These are phyloP conservation scores for Blastobotrys chiropterorum DNA, from an alignment of 805 yeast genomes.

Conservation along the genomic window DNA sequence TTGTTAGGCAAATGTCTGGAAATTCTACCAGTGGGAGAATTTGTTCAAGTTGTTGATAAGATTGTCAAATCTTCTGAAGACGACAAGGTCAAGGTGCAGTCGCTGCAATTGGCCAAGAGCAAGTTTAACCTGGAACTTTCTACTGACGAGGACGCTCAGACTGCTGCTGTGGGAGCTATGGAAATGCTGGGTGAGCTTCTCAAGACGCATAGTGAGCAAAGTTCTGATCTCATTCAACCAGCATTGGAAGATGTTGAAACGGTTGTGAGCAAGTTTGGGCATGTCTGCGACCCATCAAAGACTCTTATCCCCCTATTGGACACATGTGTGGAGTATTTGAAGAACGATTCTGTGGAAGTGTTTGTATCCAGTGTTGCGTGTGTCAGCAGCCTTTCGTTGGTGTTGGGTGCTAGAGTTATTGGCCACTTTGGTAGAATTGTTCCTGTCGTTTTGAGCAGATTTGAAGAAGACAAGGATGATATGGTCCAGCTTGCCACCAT, in stretches of 20 bases:
- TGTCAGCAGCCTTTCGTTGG: conserved; percentile 61
- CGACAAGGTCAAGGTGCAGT: conserved; percentile 50
- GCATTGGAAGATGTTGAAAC: conserved; percentile 62
- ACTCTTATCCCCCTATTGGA: conserved; percentile 34
- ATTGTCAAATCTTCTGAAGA: conserved; percentile 32
- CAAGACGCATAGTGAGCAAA: conserved; percentile 12
- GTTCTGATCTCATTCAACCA: conserved; percentile 53
- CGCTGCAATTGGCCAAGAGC: conserved; percentile 54
- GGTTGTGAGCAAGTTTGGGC: conserved; percentile 57
- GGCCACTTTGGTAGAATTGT: conserved; percentile 81
- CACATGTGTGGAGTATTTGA: conserved; percentile 52
- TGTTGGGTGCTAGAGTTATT: conserved; percentile 79
- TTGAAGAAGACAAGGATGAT: conserved; percentile 33
- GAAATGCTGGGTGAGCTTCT: conserved; percentile 22
- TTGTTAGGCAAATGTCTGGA: conserved; percentile 59
- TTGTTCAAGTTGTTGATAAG: conserved; percentile 54
- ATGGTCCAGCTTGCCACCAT: conserved; percentile 65
- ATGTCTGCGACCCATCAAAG: neutral
- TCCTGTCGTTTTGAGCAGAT: conserved; percentile 62
- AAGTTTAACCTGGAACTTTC: conserved; percentile 66
- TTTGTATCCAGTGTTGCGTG: conserved; percentile 68
- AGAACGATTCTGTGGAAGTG: conserved; percentile 51
- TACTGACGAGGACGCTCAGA: conserved; percentile 42
- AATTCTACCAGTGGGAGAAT: conserved; percentile 68
- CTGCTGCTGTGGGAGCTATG: conserved; percentile 43